A percentile compares a stretch with the other conserved stretches of the same genome.
Evolutionary conservation across 1,284 basidiomycete species (phyloP).

Genomic region (Ustilago shanxiensis): DNA sequence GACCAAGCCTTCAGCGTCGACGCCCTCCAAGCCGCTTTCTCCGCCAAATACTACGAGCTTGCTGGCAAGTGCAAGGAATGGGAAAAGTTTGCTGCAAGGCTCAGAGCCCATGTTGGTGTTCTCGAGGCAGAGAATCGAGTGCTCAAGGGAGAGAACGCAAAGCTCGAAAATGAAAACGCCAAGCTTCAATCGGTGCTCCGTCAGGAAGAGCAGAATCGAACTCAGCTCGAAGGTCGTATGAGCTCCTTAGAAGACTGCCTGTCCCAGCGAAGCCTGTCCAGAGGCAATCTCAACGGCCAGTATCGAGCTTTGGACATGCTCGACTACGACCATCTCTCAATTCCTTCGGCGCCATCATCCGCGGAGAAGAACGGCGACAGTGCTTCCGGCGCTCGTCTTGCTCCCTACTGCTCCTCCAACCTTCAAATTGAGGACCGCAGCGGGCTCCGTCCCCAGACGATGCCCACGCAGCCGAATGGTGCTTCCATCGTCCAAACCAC

Average conservation of each 20-base stretch:
- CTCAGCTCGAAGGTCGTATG: slow-evolving; percentile 40
- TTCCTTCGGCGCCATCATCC: slow-evolving; percentile 48
- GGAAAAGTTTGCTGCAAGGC: slow-evolving; percentile 62
- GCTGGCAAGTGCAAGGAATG: slow-evolving; percentile 64
- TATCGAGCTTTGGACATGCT: slow-evolving; percentile 35
- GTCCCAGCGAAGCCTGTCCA: slow-evolving; percentile 30
- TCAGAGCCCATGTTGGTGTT: slow-evolving; percentile 55
- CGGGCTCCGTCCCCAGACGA: slow-evolving; percentile 32
- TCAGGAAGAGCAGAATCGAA: slow-evolving; percentile 35
- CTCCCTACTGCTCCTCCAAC: slow-evolving; percentile 54
- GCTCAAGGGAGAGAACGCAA: slow-evolving; percentile 47
- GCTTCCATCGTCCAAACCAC: slow-evolving; percentile 5
- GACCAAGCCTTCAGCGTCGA: slow-evolving; percentile 53
- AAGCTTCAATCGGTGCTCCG: slow-evolving; percentile 34
- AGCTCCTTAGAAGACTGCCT: slow-evolving; percentile 44
- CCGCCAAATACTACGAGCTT: slow-evolving; percentile 58
- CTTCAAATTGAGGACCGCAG: slow-evolving; percentile 49
- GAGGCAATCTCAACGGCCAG: slow-evolving; percentile 26
- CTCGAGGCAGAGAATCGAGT: slow-evolving; percentile 57
- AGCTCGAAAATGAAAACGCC: slow-evolving; percentile 54
- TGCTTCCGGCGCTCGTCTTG: slow-evolving; percentile 8
- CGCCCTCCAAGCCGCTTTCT: slow-evolving; percentile 56
- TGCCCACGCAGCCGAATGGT: slow-evolving; percentile 14
- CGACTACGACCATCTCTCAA: slow-evolving; percentile 42
- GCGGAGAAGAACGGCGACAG: slow-evolving; percentile 24